Percentiles rank a stretch among this genome's conserved stretches.
These are phyloP conservation scores for Bocquillonia castaneifolia DNA, from an alignment of 441 rosid genomes.

Conservation along the genomic window DNA sequence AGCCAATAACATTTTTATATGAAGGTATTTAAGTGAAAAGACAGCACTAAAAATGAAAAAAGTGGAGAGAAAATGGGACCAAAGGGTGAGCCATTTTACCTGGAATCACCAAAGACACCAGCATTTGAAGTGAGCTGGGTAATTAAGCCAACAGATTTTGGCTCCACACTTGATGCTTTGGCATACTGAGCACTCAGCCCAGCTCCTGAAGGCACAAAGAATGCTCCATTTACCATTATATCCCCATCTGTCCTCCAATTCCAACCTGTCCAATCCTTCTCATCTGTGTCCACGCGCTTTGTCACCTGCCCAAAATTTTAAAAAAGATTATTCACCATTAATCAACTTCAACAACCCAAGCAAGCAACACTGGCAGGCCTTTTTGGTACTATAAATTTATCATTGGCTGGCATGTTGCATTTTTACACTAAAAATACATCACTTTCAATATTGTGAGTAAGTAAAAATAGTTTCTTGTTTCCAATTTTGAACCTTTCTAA, in stretches of 20 bases:
- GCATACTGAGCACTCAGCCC: constrained; percentile 56
- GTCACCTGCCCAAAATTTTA: constrained; percentile 76
- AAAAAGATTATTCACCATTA: too few species aligned
- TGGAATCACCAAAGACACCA: constrained; percentile 75
- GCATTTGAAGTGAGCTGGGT: constrained; percentile 63
- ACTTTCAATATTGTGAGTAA: too few species aligned
- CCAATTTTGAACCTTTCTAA: too few species aligned
- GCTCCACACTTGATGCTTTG: constrained; percentile 70
- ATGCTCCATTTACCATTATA: constrained; percentile 85
- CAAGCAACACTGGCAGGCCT: too few species aligned
- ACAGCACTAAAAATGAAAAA: not conserved
- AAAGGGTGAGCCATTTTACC: constrained; percentile 30
- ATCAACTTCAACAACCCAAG: too few species aligned
- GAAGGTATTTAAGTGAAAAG: too few species aligned
- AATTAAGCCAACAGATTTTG: constrained; percentile 55
- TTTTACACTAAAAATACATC: too few species aligned
- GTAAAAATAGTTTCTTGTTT: too few species aligned
- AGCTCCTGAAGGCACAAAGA: constrained; percentile 84
- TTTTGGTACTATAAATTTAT: too few species aligned
- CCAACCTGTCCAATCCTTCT: constrained; percentile 68
- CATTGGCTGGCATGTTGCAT: too few species aligned
- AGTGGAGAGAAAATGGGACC: not conserved
- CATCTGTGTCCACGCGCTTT: constrained; percentile 80
- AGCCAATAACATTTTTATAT: too few species aligned
- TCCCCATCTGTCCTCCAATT: constrained; percentile 97